Evolutionary conservation across 2,329 filamentous ascomycete species (phyloP), one percentile per base, ranked within the genome.

Genomic region (Beauveria sp.): DNA sequence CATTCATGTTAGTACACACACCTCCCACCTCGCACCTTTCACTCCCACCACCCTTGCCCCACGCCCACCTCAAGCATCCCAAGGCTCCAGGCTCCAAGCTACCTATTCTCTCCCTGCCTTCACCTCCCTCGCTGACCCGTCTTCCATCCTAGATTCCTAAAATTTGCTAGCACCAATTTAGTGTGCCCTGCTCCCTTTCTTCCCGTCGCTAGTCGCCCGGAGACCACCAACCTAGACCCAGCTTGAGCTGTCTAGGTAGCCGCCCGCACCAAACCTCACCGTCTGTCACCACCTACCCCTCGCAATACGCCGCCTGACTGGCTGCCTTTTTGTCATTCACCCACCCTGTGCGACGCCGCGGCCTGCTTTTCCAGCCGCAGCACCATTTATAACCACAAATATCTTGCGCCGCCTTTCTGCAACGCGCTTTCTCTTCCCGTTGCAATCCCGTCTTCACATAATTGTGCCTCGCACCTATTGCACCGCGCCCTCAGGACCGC

Each of bases 361-460:
- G 49, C 56, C 40, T 58, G 24, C 40, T 24, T 53, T 60, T 53
- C 26, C 47, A 60, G 57, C 57, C 57, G 57, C 51, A 51, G 57
- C 49, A 60, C 40, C 57, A 28, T 60, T 60, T 60, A 60, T 60
- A 53, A 59, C 49, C 57, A 53, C 47, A 52, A 58, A 45, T 60
- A 45, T 42, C 47, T 53, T 53, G 57, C 49, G 57, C 57, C 57
- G 57, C 57, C 57, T 38, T 46, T 52, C 26, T 45, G 45, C 45
- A 58, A 40, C 16, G 38, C 43, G 55, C 20, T 22, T 22, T 42
- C 26, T 45, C 20, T 20, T 40, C 45, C 55, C 55, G 55, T 58
- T 40, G 45, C 43, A 58, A 28, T 53, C 49, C 40, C 26, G 26
- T 24, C 57, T 53, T 53, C 20, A 49, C 16, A 46, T 60, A 40